Conservation (phyloP, 495 filamentous ascomycete genomes). For the Aspergillus wentii region DNA sequence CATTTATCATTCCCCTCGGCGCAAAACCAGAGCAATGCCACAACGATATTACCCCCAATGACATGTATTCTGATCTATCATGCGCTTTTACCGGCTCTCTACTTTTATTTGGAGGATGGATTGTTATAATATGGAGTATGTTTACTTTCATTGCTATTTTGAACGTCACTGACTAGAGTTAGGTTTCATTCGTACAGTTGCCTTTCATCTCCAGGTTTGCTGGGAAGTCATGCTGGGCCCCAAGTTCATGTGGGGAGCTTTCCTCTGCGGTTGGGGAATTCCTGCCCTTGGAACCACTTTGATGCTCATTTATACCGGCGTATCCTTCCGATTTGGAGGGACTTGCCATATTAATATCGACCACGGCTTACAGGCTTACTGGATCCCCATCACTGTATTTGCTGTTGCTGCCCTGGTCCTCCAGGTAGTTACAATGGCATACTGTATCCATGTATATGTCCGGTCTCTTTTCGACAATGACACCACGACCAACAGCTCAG, state of each 20-base stretch:
- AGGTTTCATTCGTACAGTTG: conserved; percentile 84
- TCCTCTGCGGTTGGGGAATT: conserved; percentile 77
- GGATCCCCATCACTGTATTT: conserved; percentile 82
- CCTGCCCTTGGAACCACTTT: conserved; percentile 66
- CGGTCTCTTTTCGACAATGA: conserved; percentile 69
- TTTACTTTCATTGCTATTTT: not conserved
- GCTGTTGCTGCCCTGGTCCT: conserved; percentile 71
- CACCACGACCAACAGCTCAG: conserved; percentile 63
- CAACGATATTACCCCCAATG: conserved; percentile 87
- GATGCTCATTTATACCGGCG: conserved; percentile 79
- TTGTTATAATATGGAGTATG: conserved; percentile 74
- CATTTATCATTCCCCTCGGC: conserved; percentile 87
- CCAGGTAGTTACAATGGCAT: conserved; percentile 80
- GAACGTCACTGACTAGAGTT: conserved; percentile 3
- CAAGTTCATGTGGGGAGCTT: conserved; percentile 85
- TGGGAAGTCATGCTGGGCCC: conserved; percentile 89
- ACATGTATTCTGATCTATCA: conserved; percentile 74
- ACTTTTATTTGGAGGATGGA: conserved; percentile 78
- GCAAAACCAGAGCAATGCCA: conserved; percentile 77
- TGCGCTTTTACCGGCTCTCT: conserved; percentile 89
- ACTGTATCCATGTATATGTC: conserved; percentile 93
- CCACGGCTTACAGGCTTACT: conserved; percentile 76
- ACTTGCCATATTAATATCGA: conserved; percentile 91
- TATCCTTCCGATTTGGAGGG: conserved; percentile 87
- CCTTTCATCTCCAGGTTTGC: conserved; percentile 94